Evolutionary conservation across 2,329 filamentous ascomycete genomes (phyloP).

Genomic region (Coniochaeta sp.): DNA sequence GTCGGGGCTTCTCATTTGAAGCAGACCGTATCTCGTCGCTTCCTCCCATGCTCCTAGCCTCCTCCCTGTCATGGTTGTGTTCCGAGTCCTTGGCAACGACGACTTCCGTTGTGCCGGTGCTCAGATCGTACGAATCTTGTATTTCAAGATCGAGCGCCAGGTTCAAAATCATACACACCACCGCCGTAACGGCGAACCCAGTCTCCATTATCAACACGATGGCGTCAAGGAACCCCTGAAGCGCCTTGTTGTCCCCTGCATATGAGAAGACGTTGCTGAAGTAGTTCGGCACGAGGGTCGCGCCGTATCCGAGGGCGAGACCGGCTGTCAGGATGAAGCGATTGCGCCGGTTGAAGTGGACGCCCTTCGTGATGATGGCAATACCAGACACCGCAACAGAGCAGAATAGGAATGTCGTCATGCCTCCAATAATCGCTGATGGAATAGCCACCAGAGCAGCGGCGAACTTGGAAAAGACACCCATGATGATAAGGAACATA

Average conservation of each 20-base stretch:
- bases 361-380: conserved; percentile 62
- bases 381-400: conserved; percentile 73
- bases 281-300: conserved; percentile 60
- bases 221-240: conserved; percentile 69
- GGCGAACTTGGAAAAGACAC: conserved; percentile 77
- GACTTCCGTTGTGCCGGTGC: not conserved
- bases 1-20: not conserved
- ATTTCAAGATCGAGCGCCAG: conserved; percentile 63
- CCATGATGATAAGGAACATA: conserved; percentile 73
- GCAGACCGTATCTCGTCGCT: not conserved
- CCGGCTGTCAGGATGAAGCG: conserved; percentile 75
- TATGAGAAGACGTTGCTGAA: conserved; percentile 70
- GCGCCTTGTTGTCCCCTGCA: conserved; percentile 55
- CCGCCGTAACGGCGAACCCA: conserved; percentile 67
- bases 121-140: not conserved
- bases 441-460: conserved; percentile 74
- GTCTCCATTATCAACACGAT: conserved; percentile 68
- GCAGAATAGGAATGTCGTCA: conserved; percentile 76
- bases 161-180: conserved; percentile 68
- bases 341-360: conserved; percentile 71
- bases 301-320: conserved; percentile 65
- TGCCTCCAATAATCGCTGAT: conserved; percentile 56
- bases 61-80: not conserved
- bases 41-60: not conserved
- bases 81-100: not conserved